Evolutionary conservation across 192 early-diverging fungal species (phyloP).

Genomic region (Backusella morwellensis): DNA sequence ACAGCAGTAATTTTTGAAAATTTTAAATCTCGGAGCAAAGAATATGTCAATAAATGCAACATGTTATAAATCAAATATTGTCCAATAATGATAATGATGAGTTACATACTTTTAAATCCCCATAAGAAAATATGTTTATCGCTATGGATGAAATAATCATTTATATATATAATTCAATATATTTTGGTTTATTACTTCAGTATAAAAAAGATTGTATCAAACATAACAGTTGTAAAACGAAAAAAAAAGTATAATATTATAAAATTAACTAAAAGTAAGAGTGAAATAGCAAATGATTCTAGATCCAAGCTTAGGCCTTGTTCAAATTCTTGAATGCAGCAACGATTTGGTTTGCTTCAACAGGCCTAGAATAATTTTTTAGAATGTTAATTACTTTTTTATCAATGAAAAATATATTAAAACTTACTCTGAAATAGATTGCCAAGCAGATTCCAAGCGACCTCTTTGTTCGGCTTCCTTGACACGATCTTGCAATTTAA

Average conservation of each 20-base stretch:
- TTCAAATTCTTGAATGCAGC: constrained; percentile 19
- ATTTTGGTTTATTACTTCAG: no score
- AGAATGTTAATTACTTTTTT: neutral
- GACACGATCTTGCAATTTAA: constrained; percentile 48
- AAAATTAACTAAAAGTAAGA: constrained; percentile 1
- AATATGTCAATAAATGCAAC: neutral
- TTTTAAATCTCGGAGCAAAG: neutral
- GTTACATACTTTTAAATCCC: no score
- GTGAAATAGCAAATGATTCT: neutral
- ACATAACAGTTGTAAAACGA: neutral
- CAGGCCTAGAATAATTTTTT: constrained; percentile 8
- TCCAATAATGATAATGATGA: no score
- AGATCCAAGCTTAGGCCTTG: neutral
- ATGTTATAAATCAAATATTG: no score
- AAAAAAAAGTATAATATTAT: neutral
- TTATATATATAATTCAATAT: neutral
- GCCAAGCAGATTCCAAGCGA: neutral
- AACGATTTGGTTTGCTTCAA: constrained; percentile 22
- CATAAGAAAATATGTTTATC: no score
- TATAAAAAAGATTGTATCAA: neutral
- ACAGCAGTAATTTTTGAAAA: neutral
- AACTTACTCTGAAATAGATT: neutral
- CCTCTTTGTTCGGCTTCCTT: constrained; percentile 26
- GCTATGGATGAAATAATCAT: no score
- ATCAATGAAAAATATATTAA: no score